A percentile compares a stretch with the other conserved stretches of the same genome.
phyloP scores from a whole-genome alignment of 2,329 filamentous ascomycete species.

The Exophiala xenobiotica region DNA sequence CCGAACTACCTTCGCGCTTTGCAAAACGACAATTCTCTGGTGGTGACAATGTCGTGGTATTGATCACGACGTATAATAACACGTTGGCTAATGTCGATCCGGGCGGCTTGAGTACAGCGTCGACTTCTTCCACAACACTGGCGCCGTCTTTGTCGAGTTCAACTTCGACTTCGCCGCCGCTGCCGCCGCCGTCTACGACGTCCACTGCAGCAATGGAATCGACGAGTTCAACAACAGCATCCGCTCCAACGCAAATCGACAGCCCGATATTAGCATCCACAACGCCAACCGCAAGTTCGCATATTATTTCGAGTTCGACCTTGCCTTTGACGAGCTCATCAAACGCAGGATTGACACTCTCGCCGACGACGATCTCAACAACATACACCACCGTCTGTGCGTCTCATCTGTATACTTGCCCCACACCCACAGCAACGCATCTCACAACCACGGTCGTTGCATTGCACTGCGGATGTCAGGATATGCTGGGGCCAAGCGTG shows the following conservation, averaged over 20 bases:
- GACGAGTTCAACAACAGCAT: background rate
- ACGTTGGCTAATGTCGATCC: conserved; percentile 3
- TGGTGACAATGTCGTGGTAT: conserved; percentile 11
- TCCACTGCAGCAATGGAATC: background rate
- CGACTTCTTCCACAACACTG: background rate
- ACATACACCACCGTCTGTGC: conserved; percentile 24
- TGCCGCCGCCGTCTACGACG: no score
- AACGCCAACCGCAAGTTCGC: background rate
- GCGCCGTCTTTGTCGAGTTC: background rate
- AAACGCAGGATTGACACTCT: no score
- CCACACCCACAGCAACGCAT: conserved; percentile 11
- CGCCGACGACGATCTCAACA: conserved; percentile 24
- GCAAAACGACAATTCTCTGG: conserved; percentile 11
- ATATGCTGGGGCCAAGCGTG: conserved; percentile 12
- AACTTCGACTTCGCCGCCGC: background rate
- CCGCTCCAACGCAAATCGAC: background rate
- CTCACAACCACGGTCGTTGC: conserved; percentile 23
- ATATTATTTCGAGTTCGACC: conserved; percentile 1
- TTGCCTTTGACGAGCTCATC: conserved; percentile 1
- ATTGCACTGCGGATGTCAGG: conserved; percentile 26
- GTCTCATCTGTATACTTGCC: conserved; percentile 7
- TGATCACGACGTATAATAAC: conserved; percentile 26
- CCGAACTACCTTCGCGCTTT: background rate
- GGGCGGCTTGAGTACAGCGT: conserved; percentile 5
- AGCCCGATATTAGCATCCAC: background rate